These are phyloP conservation scores for Aspergillus amoenus DNA, from an alignment of 2,329 filamentous ascomycete species.

Conservation along the genomic window DNA sequence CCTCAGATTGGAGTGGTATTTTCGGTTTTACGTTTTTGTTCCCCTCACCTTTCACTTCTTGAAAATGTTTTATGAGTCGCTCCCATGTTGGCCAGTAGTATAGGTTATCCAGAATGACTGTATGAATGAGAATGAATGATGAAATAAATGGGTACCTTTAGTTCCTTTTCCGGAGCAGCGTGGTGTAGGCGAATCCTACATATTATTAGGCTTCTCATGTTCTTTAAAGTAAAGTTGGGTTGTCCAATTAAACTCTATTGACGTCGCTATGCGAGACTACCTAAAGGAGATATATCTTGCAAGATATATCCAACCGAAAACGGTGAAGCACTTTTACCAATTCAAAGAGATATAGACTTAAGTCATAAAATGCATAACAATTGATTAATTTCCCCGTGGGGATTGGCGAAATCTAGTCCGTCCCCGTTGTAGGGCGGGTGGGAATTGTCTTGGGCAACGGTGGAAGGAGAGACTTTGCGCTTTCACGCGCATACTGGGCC, in stretches of 20 bases:
- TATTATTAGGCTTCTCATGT: background rate
- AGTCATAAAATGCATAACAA: constrained; percentile 3
- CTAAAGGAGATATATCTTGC: background rate
- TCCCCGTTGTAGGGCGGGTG: constrained; percentile 28
- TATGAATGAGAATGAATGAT: constrained; percentile 13
- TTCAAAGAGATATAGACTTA: background rate
- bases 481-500: constrained; percentile 69
- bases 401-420: background rate
- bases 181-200: background rate
- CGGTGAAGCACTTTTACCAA: background rate
- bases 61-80: background rate
- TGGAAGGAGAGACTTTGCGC: constrained; percentile 48
- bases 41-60: background rate
- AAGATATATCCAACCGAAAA: background rate
- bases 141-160: background rate
- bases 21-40: constrained; percentile 9
- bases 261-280: background rate
- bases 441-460: constrained; percentile 38
- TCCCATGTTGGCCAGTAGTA: background rate
- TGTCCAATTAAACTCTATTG: constrained; percentile 1
- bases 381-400: background rate
- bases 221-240: background rate
- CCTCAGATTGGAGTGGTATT: background rate
- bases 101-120: constrained; percentile 7
- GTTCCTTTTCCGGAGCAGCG: background rate